Evolutionary conservation across 768 basidiomycete species (phyloP).

Genomic region (Leucocoprinus birnbaumii): DNA sequence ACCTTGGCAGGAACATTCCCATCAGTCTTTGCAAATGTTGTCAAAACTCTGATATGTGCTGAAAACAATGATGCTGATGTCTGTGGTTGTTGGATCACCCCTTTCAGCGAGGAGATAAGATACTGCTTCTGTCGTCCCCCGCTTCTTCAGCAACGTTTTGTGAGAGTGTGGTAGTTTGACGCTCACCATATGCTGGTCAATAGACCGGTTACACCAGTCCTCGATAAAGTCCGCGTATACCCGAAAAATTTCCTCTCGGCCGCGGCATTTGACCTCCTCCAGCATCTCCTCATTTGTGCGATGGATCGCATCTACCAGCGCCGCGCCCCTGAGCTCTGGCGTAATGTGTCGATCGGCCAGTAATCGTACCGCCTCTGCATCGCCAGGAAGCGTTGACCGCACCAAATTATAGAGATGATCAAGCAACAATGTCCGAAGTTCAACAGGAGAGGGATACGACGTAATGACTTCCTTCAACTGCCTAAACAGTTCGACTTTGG

Average conservation of each 20-base stretch:
- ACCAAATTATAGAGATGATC: constrained; percentile 37
- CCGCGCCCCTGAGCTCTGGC: constrained; percentile 27
- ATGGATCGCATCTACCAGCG: constrained; percentile 35
- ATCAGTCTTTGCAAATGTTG: constrained; percentile 9
- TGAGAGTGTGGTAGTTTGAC: background rate
- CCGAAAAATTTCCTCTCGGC: constrained; percentile 24
- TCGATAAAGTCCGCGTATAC: constrained; percentile 54
- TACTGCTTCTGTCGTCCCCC: constrained; percentile 59
- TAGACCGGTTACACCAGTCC: constrained; percentile 40
- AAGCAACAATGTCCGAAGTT: constrained; percentile 32
- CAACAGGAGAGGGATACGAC: constrained; percentile 32
- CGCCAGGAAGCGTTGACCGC: constrained; percentile 26
- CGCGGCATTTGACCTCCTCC: constrained; percentile 16
- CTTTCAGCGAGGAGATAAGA: constrained; percentile 42
- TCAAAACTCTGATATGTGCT: constrained; percentile 28
- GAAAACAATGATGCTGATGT: constrained; percentile 28
- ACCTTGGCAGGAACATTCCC: constrained; percentile 29
- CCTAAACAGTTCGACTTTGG: constrained; percentile 39
- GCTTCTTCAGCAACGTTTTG: background rate
- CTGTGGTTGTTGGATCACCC: constrained; percentile 23
- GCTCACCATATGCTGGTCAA: constrained; percentile 48
- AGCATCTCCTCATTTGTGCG: constrained; percentile 38
- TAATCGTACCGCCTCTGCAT: constrained; percentile 34
- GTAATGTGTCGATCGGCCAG: constrained; percentile 30
- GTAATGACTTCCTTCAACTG: constrained; percentile 34